Base-by-base conservation (phyloP, 371 early-diverging fungal genomes). In the Mucor circinelloides region DNA sequence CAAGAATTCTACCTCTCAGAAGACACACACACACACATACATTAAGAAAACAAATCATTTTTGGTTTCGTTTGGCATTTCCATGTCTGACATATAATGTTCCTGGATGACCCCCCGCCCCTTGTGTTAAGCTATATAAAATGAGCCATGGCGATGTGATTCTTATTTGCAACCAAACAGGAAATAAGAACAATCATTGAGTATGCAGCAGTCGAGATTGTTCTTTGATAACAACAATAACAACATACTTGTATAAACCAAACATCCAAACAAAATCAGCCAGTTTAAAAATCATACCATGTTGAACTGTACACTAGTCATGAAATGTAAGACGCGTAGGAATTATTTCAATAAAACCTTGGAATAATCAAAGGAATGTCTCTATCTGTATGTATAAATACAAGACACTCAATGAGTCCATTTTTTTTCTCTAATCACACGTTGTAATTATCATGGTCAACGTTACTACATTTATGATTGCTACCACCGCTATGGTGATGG, bases 391-490 rank as follows among this genome's bases (percentile, higher is more conserved):
- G 19, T 44, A 44, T 44, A 44, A 44, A 44, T 44, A 44, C 44
- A 3, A 44, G 19, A 19, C n/a, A 44, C 8, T 19, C 0, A 7
- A 6, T 34, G 0, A 10, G 10, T 34, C 10, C 3, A 34, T 4
- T 9, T 34, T n/a, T 7, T 7, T 44, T 4, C 19, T 44, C n/a
- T 44, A 19, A 44, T 44, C 44, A 19, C 6, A 5, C 7, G 5
- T 19, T 25, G 6, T 36, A 13, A 13, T 56, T 30, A 46, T 32
- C 23, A 66, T 66, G 66, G 66, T 66, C 7, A 44, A 50, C 48
- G 36, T 59, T 66, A 34, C 58, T 32, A 50, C 59, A 38, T 58
- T 36, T 25, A 66, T 66, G 66, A 28, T 59, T n/a, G 66, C 59
- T 19, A 28, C 59, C 17, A 50, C 66, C 6, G 58, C 59, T 25